These are phyloP conservation scores for Murraya koenigii DNA, from an alignment of 345 rosid species.

Conservation along the genomic window DNA sequence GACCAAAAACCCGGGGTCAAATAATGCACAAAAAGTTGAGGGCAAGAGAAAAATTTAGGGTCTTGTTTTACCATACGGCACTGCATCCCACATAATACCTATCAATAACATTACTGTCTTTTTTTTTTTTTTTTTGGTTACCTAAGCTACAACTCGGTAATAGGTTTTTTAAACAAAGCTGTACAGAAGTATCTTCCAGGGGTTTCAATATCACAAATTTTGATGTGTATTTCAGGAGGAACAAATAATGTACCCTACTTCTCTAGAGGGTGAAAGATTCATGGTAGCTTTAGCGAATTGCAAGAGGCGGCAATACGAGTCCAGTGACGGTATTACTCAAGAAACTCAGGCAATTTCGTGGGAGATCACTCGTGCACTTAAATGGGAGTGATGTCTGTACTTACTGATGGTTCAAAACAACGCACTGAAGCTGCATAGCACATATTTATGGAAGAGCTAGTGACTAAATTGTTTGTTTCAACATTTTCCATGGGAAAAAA, in stretches of 20 bases:
- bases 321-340: slow-evolving; percentile 5
- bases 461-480: not conserved
- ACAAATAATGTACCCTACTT: slow-evolving; percentile 76
- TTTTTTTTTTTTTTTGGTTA: no score
- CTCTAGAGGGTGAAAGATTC: slow-evolving; percentile 72
- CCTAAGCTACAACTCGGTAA: no score
- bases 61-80: no score
- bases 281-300: slow-evolving; percentile 66
- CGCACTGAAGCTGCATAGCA: not conserved
- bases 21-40: no score
- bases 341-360: slow-evolving; percentile 41
- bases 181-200: not conserved
- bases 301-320: slow-evolving; percentile 26
- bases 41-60: no score
- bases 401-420: not conserved
- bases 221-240: slow-evolving; percentile 58
- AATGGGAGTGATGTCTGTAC: slow-evolving; percentile 20
- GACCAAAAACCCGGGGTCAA: no score
- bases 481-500: not conserved
- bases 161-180: no score
- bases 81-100: no score
- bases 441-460: not conserved
- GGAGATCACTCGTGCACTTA: slow-evolving; percentile 88
- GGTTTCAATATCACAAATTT: not conserved
- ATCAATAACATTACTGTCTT: no score